Evolutionary conservation across 805 yeast species (phyloP).

Genomic region (Pichia cabralensis): DNA sequence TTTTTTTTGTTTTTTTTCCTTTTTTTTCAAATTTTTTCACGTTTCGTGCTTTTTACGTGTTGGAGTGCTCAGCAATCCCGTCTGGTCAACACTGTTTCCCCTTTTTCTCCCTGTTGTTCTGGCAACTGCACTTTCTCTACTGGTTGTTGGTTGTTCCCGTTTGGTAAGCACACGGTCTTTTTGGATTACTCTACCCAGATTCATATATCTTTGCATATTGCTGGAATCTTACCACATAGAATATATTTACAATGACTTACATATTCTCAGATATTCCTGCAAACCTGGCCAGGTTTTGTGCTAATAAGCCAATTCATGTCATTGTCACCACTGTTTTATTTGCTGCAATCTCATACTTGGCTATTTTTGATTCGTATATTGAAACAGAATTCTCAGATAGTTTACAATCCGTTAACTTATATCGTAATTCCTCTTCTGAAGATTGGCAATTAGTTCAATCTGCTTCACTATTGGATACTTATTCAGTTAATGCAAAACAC

Average conservation of each 20-base stretch:
- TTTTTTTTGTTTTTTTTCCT: too few relatives aligned
- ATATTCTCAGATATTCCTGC: conserved; percentile 21
- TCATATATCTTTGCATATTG: too few relatives aligned
- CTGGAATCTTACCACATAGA: too few relatives aligned
- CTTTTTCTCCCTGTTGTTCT: too few relatives aligned
- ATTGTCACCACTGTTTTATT: conserved; percentile 60
- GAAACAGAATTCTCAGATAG: conserved; percentile 15
- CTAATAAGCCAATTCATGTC: conserved; percentile 80
- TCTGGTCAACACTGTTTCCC: too few relatives aligned
- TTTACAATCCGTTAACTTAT: conserved; percentile 12
- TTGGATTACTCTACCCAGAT: too few relatives aligned
- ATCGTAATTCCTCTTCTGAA: conserved; percentile 24
- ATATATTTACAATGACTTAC: conserved; percentile 10
- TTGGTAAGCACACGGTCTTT: too few relatives aligned
- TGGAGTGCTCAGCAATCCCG: too few relatives aligned
- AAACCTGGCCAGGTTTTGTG: conserved; percentile 38
- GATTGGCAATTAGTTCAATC: conserved; percentile 44
- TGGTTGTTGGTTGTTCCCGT: too few relatives aligned
- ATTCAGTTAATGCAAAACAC: conserved; percentile 36
- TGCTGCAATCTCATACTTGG: conserved; percentile 73
- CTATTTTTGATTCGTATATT: conserved; percentile 57
- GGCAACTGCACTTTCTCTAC: too few relatives aligned
- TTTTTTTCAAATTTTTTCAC: too few relatives aligned
- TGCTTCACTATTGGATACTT: conserved; percentile 19
- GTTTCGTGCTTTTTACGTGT: too few relatives aligned